These are phyloP conservation scores for Acer saccharum DNA, from an alignment of 345 rosid genomes.

Conservation along the genomic window DNA sequence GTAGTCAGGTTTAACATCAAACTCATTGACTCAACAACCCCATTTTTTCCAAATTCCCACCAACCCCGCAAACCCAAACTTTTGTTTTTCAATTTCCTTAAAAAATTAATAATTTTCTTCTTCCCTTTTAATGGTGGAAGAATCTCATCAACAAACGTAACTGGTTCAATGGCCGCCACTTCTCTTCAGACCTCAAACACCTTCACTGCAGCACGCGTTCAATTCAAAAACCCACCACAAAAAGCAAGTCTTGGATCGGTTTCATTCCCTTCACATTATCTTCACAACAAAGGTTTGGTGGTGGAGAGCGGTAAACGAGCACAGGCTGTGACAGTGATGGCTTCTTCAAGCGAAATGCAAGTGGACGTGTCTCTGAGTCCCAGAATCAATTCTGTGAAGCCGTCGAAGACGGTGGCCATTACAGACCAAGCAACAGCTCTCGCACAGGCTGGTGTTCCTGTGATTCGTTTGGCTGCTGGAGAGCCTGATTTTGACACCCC, in stretches of 20 bases:
- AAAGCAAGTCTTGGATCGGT: conserved; percentile 27
- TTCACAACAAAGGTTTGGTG: conserved; percentile 27
- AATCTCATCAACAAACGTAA: background rate
- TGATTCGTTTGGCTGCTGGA: conserved; percentile 93
- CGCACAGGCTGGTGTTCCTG: conserved; percentile 82
- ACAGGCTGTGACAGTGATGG: background rate
- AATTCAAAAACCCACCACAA: background rate
- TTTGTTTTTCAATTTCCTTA: background rate
- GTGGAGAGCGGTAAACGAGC: background rate
- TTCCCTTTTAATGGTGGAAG: background rate
- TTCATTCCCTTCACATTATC: conserved; percentile 34
- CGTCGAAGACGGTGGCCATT: conserved; percentile 92
- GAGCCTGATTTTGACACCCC: conserved; percentile 99
- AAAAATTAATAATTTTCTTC: background rate
- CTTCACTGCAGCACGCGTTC: background rate
- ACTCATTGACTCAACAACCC: background rate
- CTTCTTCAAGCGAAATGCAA: conserved; percentile 33
- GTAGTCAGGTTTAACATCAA: background rate
- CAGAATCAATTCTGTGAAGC: conserved; percentile 76
- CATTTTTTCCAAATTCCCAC: background rate
- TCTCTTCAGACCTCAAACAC: conserved; percentile 1
- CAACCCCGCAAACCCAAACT: background rate
- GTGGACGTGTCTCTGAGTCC: conserved; percentile 81
- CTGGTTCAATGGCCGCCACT: conserved; percentile 14
- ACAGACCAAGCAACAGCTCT: conserved; percentile 95